These are phyloP conservation scores for Mucor circinelloides DNA, from an alignment of 371 early-diverging fungal genomes.

Conservation along the genomic window DNA sequence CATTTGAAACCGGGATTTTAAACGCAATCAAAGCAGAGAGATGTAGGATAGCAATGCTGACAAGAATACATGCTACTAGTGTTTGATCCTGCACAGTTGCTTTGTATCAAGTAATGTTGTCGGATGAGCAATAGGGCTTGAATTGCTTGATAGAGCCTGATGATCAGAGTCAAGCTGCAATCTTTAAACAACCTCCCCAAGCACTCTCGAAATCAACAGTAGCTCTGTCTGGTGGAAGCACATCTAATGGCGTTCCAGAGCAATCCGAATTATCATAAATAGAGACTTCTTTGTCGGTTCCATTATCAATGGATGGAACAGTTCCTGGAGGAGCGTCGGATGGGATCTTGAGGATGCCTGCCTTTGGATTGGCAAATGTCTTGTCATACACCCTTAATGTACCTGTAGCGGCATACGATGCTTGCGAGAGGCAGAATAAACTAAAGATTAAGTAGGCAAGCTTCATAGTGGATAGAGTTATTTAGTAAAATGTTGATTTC, in stretches of 20 bases:
- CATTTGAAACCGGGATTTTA: too few relatives aligned
- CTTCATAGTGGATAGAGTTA: background rate
- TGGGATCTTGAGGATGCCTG: background rate
- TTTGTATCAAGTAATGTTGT: too few relatives aligned
- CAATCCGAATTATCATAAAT: background rate
- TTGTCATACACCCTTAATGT: background rate
- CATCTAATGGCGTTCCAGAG: background rate
- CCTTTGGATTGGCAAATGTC: background rate
- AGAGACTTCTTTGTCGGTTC: background rate
- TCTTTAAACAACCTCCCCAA: background rate
- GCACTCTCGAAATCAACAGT: background rate
- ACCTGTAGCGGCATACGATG: background rate
- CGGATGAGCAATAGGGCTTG: too few relatives aligned
- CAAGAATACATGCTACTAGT: too few relatives aligned
- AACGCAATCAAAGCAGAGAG: too few relatives aligned
- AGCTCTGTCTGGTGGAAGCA: background rate
- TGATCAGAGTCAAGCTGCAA: background rate
- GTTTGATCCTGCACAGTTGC: too few relatives aligned
- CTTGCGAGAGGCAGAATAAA: background rate
- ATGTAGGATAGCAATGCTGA: too few relatives aligned
- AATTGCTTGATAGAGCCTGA: too few relatives aligned
- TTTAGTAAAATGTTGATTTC: too few relatives aligned
- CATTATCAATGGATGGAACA: background rate
- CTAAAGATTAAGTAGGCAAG: background rate
- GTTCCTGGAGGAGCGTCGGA: background rate